Base-by-base conservation (phyloP, 2,329 filamentous ascomycete genomes). In the Didymellaceae sp. region DNA sequence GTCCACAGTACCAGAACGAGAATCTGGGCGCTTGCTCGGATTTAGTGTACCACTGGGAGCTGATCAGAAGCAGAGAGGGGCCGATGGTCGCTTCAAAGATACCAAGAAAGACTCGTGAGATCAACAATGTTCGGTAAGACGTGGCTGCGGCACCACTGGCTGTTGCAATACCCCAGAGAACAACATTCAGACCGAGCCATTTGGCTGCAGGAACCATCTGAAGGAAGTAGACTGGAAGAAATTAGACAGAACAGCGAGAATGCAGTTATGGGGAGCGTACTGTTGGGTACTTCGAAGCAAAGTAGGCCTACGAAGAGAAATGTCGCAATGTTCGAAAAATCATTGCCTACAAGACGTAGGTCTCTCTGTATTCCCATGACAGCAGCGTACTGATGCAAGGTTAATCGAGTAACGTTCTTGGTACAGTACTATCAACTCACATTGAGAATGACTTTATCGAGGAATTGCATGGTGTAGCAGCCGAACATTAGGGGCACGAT, bases 1-100 rank as follows among this genome's bases (percentile, higher is more conserved):
- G 85, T 0, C 83, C 86, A 5, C 82, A 75, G 56, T 87, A 87
- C 84, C 85, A 87, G 2, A 79, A 77, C 0, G 83, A 83, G 3
- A 86, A 78, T 0, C 85, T 77, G 13, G 84, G 65, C 0, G 84
- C 82, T 63, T 87, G 84, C 61, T 88, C 84, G 5, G 66, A 61
- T 52, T 75, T 73, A 45, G 77, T 78, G 51, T 81, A 81, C 79
- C 78, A 82, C 75, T 82, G 82, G 3, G 74, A 74, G 0, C 79
- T 83, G 45, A 83, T 78, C 11, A 83, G 67, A 6, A 82, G 78
- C 17, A 83, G 70, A 1, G 75, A 75, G 0, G 81, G 81, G 1
- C 79, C 77, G 10, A 83, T 78, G 5, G 77, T 78, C 5, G 78
- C 73, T 61, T 84, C 82, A 50, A 82, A 82, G 42, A 76, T 75